Evolutionary conservation across 116 monocot species (phyloP).

Genomic region (Phalaenopsis hybrid): DNA sequence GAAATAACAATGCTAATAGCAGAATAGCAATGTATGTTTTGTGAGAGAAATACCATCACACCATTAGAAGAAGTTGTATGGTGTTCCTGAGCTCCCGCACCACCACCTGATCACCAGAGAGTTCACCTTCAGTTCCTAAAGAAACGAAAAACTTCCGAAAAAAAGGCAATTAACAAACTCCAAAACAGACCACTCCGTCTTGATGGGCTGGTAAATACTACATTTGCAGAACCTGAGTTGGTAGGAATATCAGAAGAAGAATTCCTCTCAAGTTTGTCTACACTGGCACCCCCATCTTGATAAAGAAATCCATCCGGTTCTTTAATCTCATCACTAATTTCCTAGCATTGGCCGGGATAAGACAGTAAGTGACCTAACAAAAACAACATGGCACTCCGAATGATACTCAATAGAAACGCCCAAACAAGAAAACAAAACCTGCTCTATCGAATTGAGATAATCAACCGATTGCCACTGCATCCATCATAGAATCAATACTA

Average conservation of each 20-base stretch:
- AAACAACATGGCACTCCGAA: neutral
- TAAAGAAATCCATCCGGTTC: constrained; percentile 20
- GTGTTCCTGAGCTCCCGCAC: constrained; percentile 4
- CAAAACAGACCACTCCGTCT: neutral
- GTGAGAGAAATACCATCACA: constrained; percentile 15
- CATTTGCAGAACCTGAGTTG: neutral
- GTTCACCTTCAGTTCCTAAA: neutral
- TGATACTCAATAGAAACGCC: neutral
- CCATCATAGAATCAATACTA: neutral
- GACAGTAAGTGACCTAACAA: neutral
- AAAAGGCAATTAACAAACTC: neutral
- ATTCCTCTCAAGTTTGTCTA: neutral
- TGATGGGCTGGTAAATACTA: neutral
- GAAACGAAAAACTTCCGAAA: neutral
- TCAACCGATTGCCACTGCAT: constrained; percentile 22
- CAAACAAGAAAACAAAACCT: constrained; percentile 18
- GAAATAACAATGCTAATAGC: neutral
- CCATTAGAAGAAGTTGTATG: constrained; percentile 4
- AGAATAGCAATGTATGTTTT: neutral
- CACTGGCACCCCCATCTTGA: constrained; percentile 1
- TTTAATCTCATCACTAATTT: constrained; percentile 16
- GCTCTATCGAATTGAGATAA: constrained; percentile 23
- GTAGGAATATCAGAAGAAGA: constrained; percentile 1
- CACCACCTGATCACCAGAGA: constrained; percentile 6
- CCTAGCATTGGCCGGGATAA: constrained; percentile 15